Evolutionary conservation across 495 filamentous ascomycete genomes (phyloP).

Genomic region (Penicillium dipodomyicola): DNA sequence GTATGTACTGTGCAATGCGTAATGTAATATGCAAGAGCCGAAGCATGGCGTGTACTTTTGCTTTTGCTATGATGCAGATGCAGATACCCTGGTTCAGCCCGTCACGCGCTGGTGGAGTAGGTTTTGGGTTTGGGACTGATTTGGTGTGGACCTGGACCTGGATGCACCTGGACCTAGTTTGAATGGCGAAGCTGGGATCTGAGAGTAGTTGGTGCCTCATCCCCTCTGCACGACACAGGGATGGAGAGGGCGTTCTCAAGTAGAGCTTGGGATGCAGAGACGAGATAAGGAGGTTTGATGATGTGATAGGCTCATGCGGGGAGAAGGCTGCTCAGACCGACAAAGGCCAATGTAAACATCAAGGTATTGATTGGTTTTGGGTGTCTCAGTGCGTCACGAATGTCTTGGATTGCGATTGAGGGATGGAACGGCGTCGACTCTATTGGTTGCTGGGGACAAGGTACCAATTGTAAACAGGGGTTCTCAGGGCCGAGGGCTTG

Average conservation of each 20-base stretch:
- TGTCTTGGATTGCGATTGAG: neutral
- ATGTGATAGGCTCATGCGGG: neutral
- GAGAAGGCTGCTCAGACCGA: neutral
- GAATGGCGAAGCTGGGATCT: neutral
- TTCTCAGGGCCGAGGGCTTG: neutral
- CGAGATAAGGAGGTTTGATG: no score
- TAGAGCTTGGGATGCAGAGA: neutral
- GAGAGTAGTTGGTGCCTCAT: no score
- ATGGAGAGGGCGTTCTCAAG: no score
- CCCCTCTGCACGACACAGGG: neutral
- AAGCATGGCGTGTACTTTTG: neutral
- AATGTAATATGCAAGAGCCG: slow-evolving; percentile 1
- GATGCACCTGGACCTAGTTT: neutral
- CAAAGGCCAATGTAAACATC: no score
- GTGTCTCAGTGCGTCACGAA: neutral
- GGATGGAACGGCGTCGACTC: neutral
- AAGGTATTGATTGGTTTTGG: neutral
- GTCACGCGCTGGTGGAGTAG: neutral
- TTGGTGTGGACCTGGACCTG: neutral
- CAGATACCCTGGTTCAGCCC: slow-evolving; percentile 1
- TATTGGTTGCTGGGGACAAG: neutral
- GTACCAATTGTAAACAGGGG: neutral
- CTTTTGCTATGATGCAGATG: neutral
- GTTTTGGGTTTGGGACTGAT: neutral
- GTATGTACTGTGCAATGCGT: neutral